Conservation (phyloP, 108 stramenopile species). For the Pseudonitzschia multistriata region DNA sequence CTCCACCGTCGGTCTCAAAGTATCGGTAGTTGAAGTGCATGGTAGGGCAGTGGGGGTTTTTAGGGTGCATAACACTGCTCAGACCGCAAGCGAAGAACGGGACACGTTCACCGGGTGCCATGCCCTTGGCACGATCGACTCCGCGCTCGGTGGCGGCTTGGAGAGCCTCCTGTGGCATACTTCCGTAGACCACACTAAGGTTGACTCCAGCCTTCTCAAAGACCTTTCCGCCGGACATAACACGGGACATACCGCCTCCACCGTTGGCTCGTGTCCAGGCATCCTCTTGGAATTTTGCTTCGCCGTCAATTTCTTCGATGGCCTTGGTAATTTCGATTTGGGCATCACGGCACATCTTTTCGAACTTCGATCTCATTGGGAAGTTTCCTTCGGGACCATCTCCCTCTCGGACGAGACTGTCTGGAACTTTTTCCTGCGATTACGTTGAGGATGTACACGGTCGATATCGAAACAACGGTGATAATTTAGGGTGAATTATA, state of each 20-base stretch:
- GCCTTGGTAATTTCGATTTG: slow-evolving; percentile 90
- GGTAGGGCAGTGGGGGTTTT: slow-evolving; percentile 95
- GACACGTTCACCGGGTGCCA: slow-evolving; percentile 87
- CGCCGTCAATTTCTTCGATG: slow-evolving; percentile 92
- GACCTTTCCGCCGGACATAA: slow-evolving; percentile 91
- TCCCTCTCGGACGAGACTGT: slow-evolving; percentile 76
- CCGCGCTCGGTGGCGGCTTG: slow-evolving; percentile 95
- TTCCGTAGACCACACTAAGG: slow-evolving; percentile 95
- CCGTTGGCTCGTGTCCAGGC: slow-evolving; percentile 93
- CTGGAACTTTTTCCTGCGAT: slow-evolving; percentile 39
- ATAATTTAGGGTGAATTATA: background rate
- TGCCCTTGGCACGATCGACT: slow-evolving; percentile 89
- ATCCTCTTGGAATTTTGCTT: slow-evolving; percentile 89
- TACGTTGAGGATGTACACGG: background rate
- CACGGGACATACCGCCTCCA: slow-evolving; percentile 96
- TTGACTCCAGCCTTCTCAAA: slow-evolving; percentile 99
- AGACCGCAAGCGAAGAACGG: slow-evolving; percentile 98
- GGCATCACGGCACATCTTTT: slow-evolving; percentile 88
- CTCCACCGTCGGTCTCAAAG: slow-evolving; percentile 98
- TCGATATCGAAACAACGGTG: too few species aligned
- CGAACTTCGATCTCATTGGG: slow-evolving; percentile 92
- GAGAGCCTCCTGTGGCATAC: slow-evolving; percentile 91
- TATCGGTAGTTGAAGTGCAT: slow-evolving; percentile 99
- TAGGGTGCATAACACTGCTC: slow-evolving; percentile 96
- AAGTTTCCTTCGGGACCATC: slow-evolving; percentile 93